Percentiles rank a stretch among this genome's conserved stretches.
phyloP scores from a whole-genome alignment of 164 flowering plant species.

The Aristolochia californica region DNA sequence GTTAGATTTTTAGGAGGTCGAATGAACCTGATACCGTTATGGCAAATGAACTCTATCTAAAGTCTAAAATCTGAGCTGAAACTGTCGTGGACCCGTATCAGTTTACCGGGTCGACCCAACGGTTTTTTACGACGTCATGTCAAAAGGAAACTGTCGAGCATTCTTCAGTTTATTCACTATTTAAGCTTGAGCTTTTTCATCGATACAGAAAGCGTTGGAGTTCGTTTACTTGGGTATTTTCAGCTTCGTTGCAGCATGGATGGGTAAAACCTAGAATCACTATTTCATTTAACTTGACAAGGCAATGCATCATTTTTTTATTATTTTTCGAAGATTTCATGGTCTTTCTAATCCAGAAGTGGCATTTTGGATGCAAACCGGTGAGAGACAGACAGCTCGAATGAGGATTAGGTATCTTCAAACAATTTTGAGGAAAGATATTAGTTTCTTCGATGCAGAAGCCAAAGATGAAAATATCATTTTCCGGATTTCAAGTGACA shows the following conservation, averaged over 20 bases:
- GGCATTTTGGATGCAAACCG: conserved; percentile 71
- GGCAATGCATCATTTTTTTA: too few species aligned
- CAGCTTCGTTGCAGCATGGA: conserved; percentile 51
- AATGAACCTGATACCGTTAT: too few species aligned
- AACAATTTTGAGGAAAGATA: conserved; percentile 39
- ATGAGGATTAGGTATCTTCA: conserved; percentile 53
- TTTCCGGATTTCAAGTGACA: conserved; percentile 60
- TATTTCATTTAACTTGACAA: too few species aligned
- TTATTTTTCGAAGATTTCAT: too few species aligned
- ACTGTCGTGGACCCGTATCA: too few species aligned
- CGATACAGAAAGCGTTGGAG: conserved; percentile 45
- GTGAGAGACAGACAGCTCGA: conserved; percentile 60
- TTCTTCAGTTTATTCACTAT: too few species aligned
- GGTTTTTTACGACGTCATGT: too few species aligned
- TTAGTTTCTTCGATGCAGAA: conserved; percentile 52
- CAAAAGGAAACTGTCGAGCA: too few species aligned
- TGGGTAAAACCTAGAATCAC: conserved; percentile 23
- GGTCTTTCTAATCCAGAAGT: conserved; percentile 28
- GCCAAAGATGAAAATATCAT: conserved; percentile 43
- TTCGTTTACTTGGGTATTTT: conserved; percentile 53
- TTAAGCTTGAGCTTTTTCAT: background rate
- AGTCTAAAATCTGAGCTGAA: too few species aligned
- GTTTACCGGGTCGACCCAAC: too few species aligned
- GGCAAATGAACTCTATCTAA: too few species aligned
- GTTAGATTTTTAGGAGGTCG: too few species aligned